These are phyloP conservation scores for Phytophthora crassamura DNA, from an alignment of 352 stramenopile species.

Conservation along the genomic window DNA sequence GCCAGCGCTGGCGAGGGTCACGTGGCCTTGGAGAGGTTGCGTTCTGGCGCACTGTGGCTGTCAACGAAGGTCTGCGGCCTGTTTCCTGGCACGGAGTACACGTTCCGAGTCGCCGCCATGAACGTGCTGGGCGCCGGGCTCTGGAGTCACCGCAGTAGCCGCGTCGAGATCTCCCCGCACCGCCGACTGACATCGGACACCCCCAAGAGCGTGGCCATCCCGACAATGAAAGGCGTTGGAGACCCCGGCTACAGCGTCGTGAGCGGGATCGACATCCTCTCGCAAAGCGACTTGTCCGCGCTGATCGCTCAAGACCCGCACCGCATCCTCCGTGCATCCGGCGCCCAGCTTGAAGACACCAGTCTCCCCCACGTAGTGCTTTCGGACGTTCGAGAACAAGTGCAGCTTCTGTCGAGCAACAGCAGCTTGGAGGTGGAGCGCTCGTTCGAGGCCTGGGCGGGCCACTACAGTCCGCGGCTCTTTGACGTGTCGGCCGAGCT, in stretches of 20 bases:
- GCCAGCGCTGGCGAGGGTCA: conserved; percentile 18
- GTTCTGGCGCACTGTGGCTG: conserved; percentile 38
- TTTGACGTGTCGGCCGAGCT: conserved; percentile 79
- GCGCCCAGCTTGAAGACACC: conserved; percentile 23
- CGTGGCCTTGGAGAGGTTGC: conserved; percentile 13
- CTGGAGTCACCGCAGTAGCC: conserved; percentile 57
- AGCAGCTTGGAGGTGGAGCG: conserved; percentile 20
- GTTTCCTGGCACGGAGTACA: conserved; percentile 47
- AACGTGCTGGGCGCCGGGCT: conserved; percentile 62
- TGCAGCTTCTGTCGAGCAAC: conserved; percentile 36
- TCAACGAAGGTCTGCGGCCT: conserved; percentile 54
- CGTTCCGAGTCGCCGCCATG: conserved; percentile 68
- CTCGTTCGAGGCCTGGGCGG: conserved; percentile 64
- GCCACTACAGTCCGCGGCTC: conserved; percentile 66
- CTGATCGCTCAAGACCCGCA: conserved; percentile 31
- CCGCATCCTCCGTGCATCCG: conserved; percentile 31
- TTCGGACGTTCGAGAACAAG: conserved; percentile 61
- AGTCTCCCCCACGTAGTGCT: conserved; percentile 48
- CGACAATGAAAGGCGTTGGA: conserved; percentile 55
- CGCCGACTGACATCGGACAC: conserved; percentile 11
- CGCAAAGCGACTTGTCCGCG: conserved; percentile 33
- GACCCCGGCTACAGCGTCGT: conserved; percentile 48
- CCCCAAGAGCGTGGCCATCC: conserved; percentile 23
- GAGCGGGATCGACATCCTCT: conserved; percentile 36
- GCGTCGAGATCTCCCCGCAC: conserved; percentile 18